phyloP scores from a whole-genome alignment of 495 filamentous ascomycete species.

The Penicillium verhagenii region DNA sequence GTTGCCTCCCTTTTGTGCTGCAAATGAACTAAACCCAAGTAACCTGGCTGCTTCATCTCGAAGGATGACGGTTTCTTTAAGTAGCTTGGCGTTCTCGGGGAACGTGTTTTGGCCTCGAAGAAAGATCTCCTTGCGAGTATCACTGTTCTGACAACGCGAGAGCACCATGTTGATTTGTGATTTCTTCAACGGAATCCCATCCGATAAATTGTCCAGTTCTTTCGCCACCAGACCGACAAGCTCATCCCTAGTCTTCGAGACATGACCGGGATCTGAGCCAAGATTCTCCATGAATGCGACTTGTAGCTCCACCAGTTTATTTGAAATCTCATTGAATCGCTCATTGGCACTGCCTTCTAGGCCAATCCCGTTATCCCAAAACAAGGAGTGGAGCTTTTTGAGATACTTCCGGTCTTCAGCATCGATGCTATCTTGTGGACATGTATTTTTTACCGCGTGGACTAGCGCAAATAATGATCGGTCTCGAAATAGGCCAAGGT shows the following conservation, averaged over 20 bases:
- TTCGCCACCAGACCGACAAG: not conserved
- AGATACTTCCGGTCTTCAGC: slow-evolving; percentile 3
- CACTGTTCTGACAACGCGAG: not conserved
- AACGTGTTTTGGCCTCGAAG: not conserved
- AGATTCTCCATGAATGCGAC: slow-evolving; percentile 3
- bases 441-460: not conserved
- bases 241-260: not conserved
- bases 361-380: not conserved
- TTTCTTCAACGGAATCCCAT: not conserved
- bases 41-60: slow-evolving; percentile 9
- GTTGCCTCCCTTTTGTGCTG: slow-evolving; percentile 2
- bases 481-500: not conserved
- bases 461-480: not conserved
- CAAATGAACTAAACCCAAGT: slow-evolving; percentile 7
- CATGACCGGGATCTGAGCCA: slow-evolving; percentile 2
- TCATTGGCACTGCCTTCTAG: not conserved
- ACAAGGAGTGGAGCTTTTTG: not conserved
- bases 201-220: not conserved
- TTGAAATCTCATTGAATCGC: slow-evolving; percentile 2
- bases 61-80: slow-evolving; percentile 5
- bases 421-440: not conserved
- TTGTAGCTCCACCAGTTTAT: not conserved
- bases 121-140: slow-evolving; percentile 3
- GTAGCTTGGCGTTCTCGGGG: not conserved
- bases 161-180: not conserved